These are phyloP conservation scores for Yarrowia divulgata DNA, from an alignment of 805 yeast species.

Conservation along the genomic window DNA sequence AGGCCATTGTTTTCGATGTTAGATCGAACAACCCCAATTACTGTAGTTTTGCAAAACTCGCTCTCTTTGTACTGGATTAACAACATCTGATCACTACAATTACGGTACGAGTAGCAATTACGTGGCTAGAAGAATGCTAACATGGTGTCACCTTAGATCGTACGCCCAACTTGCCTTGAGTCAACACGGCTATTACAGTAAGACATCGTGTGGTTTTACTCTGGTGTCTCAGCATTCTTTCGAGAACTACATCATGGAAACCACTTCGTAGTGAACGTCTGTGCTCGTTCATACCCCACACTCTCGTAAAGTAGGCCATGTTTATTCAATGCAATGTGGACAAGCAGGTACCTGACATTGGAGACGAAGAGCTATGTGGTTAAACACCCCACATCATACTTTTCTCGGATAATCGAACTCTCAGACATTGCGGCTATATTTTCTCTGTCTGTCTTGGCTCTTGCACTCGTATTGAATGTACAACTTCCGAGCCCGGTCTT, in stretches of 20 bases:
- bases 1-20: no score
- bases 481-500: background rate
- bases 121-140: background rate
- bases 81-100: background rate
- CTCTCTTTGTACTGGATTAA: background rate
- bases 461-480: no score
- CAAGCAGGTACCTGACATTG: background rate
- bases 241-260: no score
- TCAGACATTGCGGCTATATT: constrained; percentile 8
- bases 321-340: no score
- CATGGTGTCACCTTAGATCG: background rate
- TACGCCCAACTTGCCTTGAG: background rate
- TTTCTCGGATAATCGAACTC: background rate
- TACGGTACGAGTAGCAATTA: no score
- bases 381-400: background rate
- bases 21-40: background rate
- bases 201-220: background rate
- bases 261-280: no score
- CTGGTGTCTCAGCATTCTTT: background rate
- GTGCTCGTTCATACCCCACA: background rate
- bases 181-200: constrained; percentile 9
- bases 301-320: background rate
- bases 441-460: background rate
- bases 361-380: background rate
- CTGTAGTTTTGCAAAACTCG: background rate